Evolutionary conservation across 139 green algal species (phyloP).

Genomic region (Tetradesmus obliquus): DNA sequence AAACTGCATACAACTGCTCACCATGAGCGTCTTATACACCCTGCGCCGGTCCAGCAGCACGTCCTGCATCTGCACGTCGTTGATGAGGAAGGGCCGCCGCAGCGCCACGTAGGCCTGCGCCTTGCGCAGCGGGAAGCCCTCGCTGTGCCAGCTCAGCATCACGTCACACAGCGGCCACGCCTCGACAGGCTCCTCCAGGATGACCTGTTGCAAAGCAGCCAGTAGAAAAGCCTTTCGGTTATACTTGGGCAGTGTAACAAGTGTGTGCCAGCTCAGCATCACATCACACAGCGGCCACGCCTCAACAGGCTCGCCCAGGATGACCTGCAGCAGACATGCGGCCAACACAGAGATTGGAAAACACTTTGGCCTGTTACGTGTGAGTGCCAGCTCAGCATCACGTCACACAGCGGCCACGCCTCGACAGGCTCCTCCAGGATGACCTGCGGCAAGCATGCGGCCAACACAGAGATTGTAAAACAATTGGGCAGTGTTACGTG

Average conservation of each 20-base stretch:
- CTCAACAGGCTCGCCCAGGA: constrained; percentile 87
- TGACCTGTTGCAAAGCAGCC: constrained; percentile 51
- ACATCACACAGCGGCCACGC: constrained; percentile 93
- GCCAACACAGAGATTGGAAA: not conserved
- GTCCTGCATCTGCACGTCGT: constrained; percentile 90
- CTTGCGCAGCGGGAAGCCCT: constrained; percentile 96
- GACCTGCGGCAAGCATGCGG: constrained; percentile 12
- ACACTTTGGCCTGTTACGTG: too few relatives aligned
- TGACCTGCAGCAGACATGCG: constrained; percentile 52
- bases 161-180: constrained; percentile 93
- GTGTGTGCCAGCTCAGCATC: constrained; percentile 93
- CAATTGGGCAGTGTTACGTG: too few relatives aligned
- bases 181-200: constrained; percentile 88
- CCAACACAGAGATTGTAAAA: not conserved
- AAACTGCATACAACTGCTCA: not conserved
- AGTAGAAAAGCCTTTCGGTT: not conserved
- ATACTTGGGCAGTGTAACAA: not conserved
- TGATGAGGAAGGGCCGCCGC: constrained; percentile 94
- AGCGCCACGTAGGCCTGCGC: constrained; percentile 67
- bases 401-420: constrained; percentile 92
- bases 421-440: constrained; percentile 91
- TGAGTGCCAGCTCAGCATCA: constrained; percentile 92
- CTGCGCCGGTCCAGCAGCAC: constrained; percentile 85
- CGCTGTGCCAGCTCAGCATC: constrained; percentile 94
- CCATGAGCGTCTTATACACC: constrained; percentile 45